Base-by-base conservation (phyloP, 2,329 filamentous ascomycete species). In the Amauroascus verrucosus region DNA sequence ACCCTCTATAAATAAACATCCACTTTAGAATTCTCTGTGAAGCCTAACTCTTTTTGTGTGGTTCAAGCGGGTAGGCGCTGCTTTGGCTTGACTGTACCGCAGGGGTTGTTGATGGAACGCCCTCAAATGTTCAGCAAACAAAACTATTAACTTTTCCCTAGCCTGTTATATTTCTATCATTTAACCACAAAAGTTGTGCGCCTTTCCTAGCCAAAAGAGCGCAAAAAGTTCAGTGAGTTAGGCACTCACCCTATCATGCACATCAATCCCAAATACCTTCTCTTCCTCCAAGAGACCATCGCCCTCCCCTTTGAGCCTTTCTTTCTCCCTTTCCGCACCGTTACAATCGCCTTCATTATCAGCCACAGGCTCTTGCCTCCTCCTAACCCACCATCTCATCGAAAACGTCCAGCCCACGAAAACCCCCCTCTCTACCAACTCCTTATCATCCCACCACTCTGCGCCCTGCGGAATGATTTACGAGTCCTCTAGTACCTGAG, bases 361-460 rank as follows among this genome's bases (percentile, higher is more conserved):
- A 26, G 20, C 20, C 20, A 40, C 47, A 49, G 47, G 32, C 18
- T 14, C 33, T 33, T 40, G 32, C 24, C 47, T 49, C 47, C 35
- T 49, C 33, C 47, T 38, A 38, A 49, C 48, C 48, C 58, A 58
- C 57, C 57, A 60, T 20, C 54, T 53, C 44, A 60, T 30, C 16
- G 50, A 41, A 32, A 60, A 60, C 32, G 24, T 51, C 37, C 38
- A 7, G 38, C 24, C 24, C 37, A 48, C 24, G 37, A 51, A 51
- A 18, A 51, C 38, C 14, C 53, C 8, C 38, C 47, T 56, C 53
- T 41, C 46, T 22, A 43, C 51, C 43, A 60, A 37, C 44, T 58
- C 54, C 14, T 54, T 22, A 40, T 60, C 57, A 50, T 49, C 26
- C 16, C 47, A 57, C 59, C 59, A 61, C 55, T 60, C 60, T 14